Percentiles rank a stretch among this genome's conserved stretches.
These are phyloP conservation scores for Candida parachauliodes DNA, from an alignment of 805 yeast species.

Conservation along the genomic window DNA sequence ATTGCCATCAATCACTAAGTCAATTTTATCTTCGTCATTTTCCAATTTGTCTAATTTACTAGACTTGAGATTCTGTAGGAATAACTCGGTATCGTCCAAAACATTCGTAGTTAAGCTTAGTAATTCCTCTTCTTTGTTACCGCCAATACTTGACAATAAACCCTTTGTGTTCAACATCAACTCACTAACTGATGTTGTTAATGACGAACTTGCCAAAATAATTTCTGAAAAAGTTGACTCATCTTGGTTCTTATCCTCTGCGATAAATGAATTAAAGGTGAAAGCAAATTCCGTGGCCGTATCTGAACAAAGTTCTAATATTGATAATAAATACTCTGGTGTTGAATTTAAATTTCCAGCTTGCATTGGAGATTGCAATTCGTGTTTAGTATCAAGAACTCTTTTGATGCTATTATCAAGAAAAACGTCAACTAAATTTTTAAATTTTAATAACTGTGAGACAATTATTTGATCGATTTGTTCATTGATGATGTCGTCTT, in stretches of 20 bases:
- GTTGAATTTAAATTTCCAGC: slow-evolving; percentile 78
- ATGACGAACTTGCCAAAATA: slow-evolving; percentile 59
- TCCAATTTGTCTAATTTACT: slow-evolving; percentile 45
- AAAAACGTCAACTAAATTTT: slow-evolving; percentile 63
- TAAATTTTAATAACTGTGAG: slow-evolving; percentile 47
- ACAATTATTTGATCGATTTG: slow-evolving; percentile 53
- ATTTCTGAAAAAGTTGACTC: slow-evolving; percentile 58
- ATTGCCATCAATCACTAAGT: slow-evolving; percentile 72
- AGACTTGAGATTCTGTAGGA: slow-evolving; percentile 57
- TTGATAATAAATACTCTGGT: slow-evolving; percentile 62
- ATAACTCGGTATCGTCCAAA: slow-evolving; percentile 59
- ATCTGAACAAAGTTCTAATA: slow-evolving; percentile 66
- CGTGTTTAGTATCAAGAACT: slow-evolving; percentile 68
- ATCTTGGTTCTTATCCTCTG: slow-evolving; percentile 61
- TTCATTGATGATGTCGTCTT: slow-evolving; percentile 52
- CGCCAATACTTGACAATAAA: slow-evolving; percentile 49
- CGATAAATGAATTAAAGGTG: slow-evolving; percentile 68
- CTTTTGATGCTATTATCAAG: slow-evolving; percentile 65
- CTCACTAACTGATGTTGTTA: slow-evolving; percentile 60
- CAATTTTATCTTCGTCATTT: slow-evolving; percentile 65
- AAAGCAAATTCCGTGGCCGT: slow-evolving; percentile 78
- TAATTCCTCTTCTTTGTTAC: slow-evolving; percentile 53
- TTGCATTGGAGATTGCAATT: slow-evolving; percentile 74
- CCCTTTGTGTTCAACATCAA: slow-evolving; percentile 70
- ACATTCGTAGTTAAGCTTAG: slow-evolving; percentile 48